Evolutionary conservation across 345 rosid species (phyloP).

Genomic region (Salix udensis): DNA sequence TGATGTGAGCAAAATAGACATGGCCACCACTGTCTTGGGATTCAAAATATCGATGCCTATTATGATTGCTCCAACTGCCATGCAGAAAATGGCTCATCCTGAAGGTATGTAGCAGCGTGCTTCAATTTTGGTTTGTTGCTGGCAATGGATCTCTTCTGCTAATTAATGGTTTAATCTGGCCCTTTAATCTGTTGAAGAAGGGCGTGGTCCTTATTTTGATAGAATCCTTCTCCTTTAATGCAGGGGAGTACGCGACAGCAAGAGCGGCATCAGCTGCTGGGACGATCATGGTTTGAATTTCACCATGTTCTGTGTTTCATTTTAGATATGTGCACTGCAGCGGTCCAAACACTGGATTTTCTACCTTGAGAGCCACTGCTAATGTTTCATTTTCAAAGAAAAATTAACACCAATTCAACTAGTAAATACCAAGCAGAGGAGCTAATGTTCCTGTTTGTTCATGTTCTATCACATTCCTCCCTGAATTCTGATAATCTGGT

Average conservation of each 20-base stretch:
- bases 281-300: slow-evolving; percentile 74
- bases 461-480: background rate
- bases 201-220: background rate
- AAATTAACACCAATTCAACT: background rate
- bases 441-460: background rate
- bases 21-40: slow-evolving; percentile 71
- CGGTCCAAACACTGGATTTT: background rate
- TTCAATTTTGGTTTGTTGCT: background rate
- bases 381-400: background rate
- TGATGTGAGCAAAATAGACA: slow-evolving; percentile 83
- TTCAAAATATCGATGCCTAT: slow-evolving; percentile 89
- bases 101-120: slow-evolving; percentile 45
- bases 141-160: background rate
- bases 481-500: background rate
- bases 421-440: background rate
- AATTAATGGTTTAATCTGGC: background rate
- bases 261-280: slow-evolving; percentile 85
- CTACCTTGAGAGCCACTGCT: background rate
- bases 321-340: background rate
- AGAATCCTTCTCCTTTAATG: slow-evolving; percentile 5
- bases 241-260: slow-evolving; percentile 95
- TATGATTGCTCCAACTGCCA: slow-evolving; percentile 92
- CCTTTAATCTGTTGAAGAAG: background rate
- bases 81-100: slow-evolving; percentile 98
- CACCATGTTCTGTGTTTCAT: background rate